Conservation (phyloP, 2,329 filamentous ascomycete species). For the Xylaria polymorpha region DNA sequence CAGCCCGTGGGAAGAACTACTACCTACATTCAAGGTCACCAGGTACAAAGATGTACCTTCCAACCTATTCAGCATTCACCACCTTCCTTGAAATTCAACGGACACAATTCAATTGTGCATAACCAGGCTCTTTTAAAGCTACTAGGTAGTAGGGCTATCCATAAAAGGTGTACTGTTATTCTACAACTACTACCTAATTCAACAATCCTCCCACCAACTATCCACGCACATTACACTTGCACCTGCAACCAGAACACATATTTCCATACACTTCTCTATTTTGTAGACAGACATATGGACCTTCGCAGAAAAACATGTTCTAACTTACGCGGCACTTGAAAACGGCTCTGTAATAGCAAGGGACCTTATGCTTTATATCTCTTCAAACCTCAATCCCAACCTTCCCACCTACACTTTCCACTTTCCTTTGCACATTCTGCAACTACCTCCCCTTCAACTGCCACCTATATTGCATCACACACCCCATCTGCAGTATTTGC, state of each 20-base stretch:
- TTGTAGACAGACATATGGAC: conserved; percentile 15
- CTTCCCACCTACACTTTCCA: neutral
- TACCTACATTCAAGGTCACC: neutral
- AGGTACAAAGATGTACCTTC: conserved; percentile 22
- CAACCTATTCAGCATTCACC: neutral
- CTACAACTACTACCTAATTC: neutral
- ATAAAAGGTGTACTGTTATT: neutral
- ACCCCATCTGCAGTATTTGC: neutral
- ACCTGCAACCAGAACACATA: neutral
- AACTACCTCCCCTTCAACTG: neutral
- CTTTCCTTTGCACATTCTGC: neutral
- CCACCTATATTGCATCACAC: neutral
- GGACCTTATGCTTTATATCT: neutral
- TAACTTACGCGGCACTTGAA: neutral
- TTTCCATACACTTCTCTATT: neutral
- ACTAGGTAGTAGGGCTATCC: conserved; percentile 1
- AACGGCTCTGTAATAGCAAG: neutral
- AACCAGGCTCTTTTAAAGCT: conserved; percentile 14
- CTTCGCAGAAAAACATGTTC: neutral
- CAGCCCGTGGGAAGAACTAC: neutral
- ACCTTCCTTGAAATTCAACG: neutral
- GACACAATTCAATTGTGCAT: conserved; percentile 6
- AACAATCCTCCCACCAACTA: neutral
- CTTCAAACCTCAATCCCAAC: neutral
- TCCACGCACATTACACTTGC: neutral